phyloP scores from a whole-genome alignment of 495 filamentous ascomycete species.

The Daldinia bambusicola region DNA sequence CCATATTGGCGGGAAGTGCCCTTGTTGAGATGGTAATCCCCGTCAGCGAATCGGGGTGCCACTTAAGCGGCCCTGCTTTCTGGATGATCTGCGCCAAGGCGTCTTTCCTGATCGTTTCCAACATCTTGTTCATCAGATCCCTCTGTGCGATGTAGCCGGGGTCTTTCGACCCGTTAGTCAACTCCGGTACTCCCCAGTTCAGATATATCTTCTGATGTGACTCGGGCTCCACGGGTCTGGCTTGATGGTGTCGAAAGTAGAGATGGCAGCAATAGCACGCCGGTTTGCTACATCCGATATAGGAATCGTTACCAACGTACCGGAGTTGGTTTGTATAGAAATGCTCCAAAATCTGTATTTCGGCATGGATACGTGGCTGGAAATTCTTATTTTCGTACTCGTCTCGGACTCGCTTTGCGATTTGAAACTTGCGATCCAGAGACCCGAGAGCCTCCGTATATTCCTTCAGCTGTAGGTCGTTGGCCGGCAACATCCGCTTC shows the following conservation, averaged over 20 bases:
- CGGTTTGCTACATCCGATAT: slow-evolving; percentile 55
- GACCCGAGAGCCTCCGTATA: slow-evolving; percentile 14
- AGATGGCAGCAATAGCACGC: slow-evolving; percentile 51
- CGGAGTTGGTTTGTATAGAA: slow-evolving; percentile 19
- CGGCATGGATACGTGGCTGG: slow-evolving; percentile 49
- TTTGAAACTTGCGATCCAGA: slow-evolving; percentile 27
- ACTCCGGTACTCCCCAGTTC: slow-evolving; percentile 47
- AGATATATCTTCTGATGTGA: slow-evolving; percentile 51
- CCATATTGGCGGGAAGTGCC: background rate
- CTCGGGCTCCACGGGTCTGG: slow-evolving; percentile 38
- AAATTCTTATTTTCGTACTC: slow-evolving; percentile 46
- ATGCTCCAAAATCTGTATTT: slow-evolving; percentile 48
- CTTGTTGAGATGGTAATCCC: slow-evolving; percentile 21
- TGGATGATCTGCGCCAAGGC: slow-evolving; percentile 32
- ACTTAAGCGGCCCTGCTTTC: slow-evolving; percentile 7
- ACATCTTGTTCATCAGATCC: slow-evolving; percentile 30
- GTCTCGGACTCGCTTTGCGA: slow-evolving; percentile 38
- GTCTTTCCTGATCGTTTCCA: slow-evolving; percentile 28
- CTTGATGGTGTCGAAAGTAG: slow-evolving; percentile 47
- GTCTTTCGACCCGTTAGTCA: slow-evolving; percentile 12
- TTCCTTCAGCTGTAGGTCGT: background rate
- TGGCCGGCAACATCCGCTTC: slow-evolving; percentile 24
- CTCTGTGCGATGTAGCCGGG: slow-evolving; percentile 10
- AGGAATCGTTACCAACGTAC: slow-evolving; percentile 49
- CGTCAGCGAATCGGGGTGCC: slow-evolving; percentile 35